Base-by-base conservation (phyloP, 306 rosid genomes). In the Sicyos edulis region DNA sequence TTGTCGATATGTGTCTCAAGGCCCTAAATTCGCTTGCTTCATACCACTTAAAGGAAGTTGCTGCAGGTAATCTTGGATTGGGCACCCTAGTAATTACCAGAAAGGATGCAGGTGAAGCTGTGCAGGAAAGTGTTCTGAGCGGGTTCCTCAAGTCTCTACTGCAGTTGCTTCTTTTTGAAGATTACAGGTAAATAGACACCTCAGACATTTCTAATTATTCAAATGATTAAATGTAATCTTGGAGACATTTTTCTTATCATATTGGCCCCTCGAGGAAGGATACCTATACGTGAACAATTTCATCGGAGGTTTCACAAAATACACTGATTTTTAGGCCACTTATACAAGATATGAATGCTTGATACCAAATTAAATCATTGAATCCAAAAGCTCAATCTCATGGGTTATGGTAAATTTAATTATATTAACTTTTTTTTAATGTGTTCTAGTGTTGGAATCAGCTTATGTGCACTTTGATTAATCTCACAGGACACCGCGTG, bases 11-110 rank as follows among this genome's bases (percentile, higher is more conserved):
- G 85, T 90, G 98, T 82, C 79, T 93, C 77, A 90, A 91, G 78
- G 83, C 97, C 77, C 81, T 93, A 65, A 95, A 90, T 75, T 87
- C 95, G 80, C 92, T 93, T 80, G 92, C 98, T 74, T 87, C 90
- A 49, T 90, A 88, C 85, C 98, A 93, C 81, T 83, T 80, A 64
- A 74, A 70, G 78, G 97, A 93, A 80, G 87, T 81, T 44, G 71
- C 72, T 76, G 83, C 58, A 24, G 96, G 98, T 78, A 87, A 77
- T 76, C 51, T 76, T 54, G 98, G 98, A 55, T 80, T 93, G 85
- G 90, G 96, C 73, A 81, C 90, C 4, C 91, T 87, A 47, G 86
- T 87, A 19, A 54, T 79, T 40, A 85, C 85, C 78, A 71, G 75
- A 34, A 80, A 81, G 76, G 88, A 85, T 80, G 83, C 81, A 22